A percentile compares a stretch with the other conserved stretches of the same genome.
Conservation (phyloP, 2,329 filamentous ascomycete species). For the Ophiocordyceps australis region DNA sequence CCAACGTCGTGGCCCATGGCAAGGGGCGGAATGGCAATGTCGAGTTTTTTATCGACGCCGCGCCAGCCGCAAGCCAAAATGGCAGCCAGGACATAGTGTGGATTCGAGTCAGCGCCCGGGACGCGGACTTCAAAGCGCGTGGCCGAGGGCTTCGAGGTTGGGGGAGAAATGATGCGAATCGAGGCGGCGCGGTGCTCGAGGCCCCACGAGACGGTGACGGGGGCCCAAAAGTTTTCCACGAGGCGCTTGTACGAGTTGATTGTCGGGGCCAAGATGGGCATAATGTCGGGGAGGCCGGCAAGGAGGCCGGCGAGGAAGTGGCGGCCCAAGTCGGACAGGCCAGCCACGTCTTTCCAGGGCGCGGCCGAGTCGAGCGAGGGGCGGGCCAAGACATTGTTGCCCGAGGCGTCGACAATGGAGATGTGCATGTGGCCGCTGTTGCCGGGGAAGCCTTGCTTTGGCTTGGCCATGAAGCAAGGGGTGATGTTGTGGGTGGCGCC, state of each 20-base stretch:
- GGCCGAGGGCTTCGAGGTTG: constrained; percentile 65
- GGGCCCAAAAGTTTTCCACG: constrained; percentile 98
- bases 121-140: constrained; percentile 89
- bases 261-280: constrained; percentile 87
- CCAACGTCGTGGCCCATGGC: constrained; percentile 75
- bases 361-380: constrained; percentile 53
- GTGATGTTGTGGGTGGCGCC: constrained; percentile 80
- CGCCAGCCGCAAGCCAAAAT: constrained; percentile 80
- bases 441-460: constrained; percentile 72
- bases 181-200: constrained; percentile 87
- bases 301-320: constrained; percentile 88
- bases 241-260: constrained; percentile 97
- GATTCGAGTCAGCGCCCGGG: constrained; percentile 84
- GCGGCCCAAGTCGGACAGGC: constrained; percentile 74
- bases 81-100: constrained; percentile 70
- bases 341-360: constrained; percentile 57
- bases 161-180: constrained; percentile 76
- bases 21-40: constrained; percentile 65
- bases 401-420: constrained; percentile 63
- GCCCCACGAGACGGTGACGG: constrained; percentile 94
- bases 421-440: constrained; percentile 95
- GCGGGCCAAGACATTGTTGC: constrained; percentile 70
- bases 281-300: constrained; percentile 78
- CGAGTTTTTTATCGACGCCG: constrained; percentile 81
- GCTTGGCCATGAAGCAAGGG: constrained; percentile 98